Evolutionary conservation across 441 rosid species (phyloP), one percentile per base, ranked within the genome.

Genomic region (Cnidoscolus chayamansa): DNA sequence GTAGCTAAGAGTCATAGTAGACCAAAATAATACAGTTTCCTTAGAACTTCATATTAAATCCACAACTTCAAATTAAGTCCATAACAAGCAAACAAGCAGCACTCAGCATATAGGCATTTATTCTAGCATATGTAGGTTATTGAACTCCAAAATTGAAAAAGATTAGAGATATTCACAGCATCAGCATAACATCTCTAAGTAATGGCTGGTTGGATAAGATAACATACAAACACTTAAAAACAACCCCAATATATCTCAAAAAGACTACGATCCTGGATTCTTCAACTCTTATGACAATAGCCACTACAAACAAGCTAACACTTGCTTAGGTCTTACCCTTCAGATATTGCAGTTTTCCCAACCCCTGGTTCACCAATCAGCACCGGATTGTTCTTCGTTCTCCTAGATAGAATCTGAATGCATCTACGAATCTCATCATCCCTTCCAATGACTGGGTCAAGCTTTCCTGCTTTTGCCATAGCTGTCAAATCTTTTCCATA

Each of bases 401-500:
- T 90, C 88, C 99, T 89, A 0, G 98, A 95, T 56, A 95, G 95
- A 77, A 93, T 95, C 84, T 90, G 97, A 74, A 93, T 89, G 81
- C 97, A 91, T 81, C 97, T 88, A 0, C 97, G 96, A 67, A 89
- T 91, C 84, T 91, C 99, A 65, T 94, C 99, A 81, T 94, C 99
- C 81, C 99, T 86, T 65, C 98, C 99, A 70, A 94, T 92, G n/a
- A 94, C 99, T 2, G 99, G 99, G 68, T 94, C 98, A 30, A 94
- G 96, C 76, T 94, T 96, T 80, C 98, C 99, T 67, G 80, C 93
- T 71, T 80, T 88, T 1, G 97, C 99, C 98, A 96, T 89, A 70
- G 97, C 97, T 15, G 99, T 96, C 79, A 96, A 77, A 82, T 96
- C 99, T 77, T 90, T 93, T 40, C 99, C 99, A 83, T 96, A 96